A percentile compares a stretch with the other conserved stretches of the same genome.
Evolutionary conservation across 2,329 filamentous ascomycete genomes (phyloP).

Genomic region (Trichoderma sp.): DNA sequence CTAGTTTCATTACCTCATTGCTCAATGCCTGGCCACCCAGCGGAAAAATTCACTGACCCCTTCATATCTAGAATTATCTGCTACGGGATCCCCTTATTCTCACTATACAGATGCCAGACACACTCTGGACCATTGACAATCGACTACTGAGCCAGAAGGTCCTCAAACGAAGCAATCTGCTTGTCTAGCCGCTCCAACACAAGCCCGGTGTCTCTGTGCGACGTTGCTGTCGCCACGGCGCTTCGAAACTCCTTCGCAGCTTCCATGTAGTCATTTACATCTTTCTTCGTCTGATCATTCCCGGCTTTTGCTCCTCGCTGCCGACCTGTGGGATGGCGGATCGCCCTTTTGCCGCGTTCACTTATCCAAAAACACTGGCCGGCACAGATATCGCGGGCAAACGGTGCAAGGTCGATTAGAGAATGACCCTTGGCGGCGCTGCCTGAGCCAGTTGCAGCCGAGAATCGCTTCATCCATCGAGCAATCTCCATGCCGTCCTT

Average conservation of each 20-base stretch:
- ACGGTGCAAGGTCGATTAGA: conserved; percentile 8
- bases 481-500: conserved; percentile 4
- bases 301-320: neutral
- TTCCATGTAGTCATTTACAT: neutral
- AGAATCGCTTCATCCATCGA: conserved; percentile 7
- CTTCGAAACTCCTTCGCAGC: neutral
- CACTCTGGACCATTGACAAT: neutral
- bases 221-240: conserved; percentile 6
- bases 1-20: neutral
- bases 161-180: conserved; percentile 7
- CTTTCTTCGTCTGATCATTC: neutral
- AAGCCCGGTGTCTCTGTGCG: conserved; percentile 8
- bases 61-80: too few relatives aligned
- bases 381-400: conserved; percentile 4
- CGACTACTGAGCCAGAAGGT: neutral
- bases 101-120: neutral
- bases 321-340: neutral
- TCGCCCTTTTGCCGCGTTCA: neutral
- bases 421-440: neutral
- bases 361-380: conserved; percentile 7
- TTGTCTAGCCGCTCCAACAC: conserved; percentile 7
- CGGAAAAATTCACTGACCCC: neutral
- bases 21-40: neutral
- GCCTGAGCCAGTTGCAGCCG: neutral
- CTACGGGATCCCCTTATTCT: neutral